These are phyloP conservation scores for Neopestalotiopsis sp. DNA, from an alignment of 2,329 filamentous ascomycete genomes.

Conservation along the genomic window DNA sequence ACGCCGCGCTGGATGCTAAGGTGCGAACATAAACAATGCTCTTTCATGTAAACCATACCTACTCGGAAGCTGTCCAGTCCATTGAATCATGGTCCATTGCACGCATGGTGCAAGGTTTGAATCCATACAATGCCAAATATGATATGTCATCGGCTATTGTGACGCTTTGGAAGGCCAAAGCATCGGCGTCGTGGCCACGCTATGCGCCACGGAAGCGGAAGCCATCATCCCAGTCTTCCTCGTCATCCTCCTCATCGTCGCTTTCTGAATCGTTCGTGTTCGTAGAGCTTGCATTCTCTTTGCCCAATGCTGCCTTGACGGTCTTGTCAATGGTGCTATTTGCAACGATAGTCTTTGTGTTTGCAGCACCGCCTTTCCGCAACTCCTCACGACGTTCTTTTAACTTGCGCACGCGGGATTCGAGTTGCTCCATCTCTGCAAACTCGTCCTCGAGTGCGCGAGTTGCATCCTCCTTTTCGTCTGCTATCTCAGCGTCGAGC, in stretches of 20 bases:
- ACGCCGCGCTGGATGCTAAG: conserved; percentile 5
- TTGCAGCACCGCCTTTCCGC: conserved; percentile 44
- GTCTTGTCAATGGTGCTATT: conserved; percentile 16
- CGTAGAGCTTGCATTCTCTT: conserved; percentile 35
- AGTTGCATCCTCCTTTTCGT: conserved; percentile 78
- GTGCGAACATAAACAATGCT: neutral
- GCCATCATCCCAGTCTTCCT: conserved; percentile 59
- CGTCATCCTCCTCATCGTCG: conserved; percentile 48
- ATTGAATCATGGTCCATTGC: neutral
- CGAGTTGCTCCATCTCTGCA: conserved; percentile 82
- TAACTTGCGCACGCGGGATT: conserved; percentile 71
- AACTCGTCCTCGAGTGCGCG: conserved; percentile 78
- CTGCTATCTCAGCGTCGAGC: conserved; percentile 61
- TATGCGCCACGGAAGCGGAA: conserved; percentile 53
- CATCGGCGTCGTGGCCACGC: neutral
- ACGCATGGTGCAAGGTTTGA: neutral
- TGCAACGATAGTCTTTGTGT: conserved; percentile 23
- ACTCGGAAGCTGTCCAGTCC: neutral
- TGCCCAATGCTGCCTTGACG: conserved; percentile 28
- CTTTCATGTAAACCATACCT: neutral
- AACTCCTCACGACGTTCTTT: conserved; percentile 76
- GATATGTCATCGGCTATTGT: neutral
- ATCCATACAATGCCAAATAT: neutral
- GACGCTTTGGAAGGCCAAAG: neutral
- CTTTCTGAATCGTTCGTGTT: conserved; percentile 29